Base-by-base conservation (phyloP, 2,329 filamentous ascomycete species). In the Aspergillus piperis region DNA sequence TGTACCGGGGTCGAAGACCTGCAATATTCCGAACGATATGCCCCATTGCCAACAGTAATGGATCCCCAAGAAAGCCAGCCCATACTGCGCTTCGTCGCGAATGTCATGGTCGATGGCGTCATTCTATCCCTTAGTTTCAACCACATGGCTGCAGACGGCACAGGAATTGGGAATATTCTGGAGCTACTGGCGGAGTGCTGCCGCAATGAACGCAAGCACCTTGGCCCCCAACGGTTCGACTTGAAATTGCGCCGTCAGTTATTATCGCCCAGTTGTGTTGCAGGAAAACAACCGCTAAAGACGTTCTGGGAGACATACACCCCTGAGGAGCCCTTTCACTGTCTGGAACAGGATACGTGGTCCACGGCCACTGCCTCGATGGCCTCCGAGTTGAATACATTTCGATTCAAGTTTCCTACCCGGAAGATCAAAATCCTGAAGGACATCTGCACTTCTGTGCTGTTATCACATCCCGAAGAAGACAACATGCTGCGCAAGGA, bases 41-140 rank as follows among this genome's bases (percentile, higher is more conserved):
- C 52, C 23, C 38, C 52, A 6, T 42, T 54, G 5, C 52, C 39
- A 13, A 19, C 52, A 8, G 38, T 54, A 1, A 4, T 54, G 52
- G 15, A 54, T 17, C 38, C 25, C 21, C n/a, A 11, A 11, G 8
- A 54, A 5, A 41, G 36, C 39, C 36, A 54, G 15, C 55, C 55
- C 5, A 23, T 50, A 8, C 21, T 57, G 3, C 30, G 47, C 15
- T 57, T 57, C 21, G 32, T 39, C 11, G 55, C 55, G 5, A 57
- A 57, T 10, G 21, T 57, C 32, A 41, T 52, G 55, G 8, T 21
- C 4, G 36, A 52, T n/a, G 55, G 55, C 4, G 19, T 57, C 17
- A 19, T 57, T 8, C 25, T 57, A 3, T 17, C 19, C 11, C 27
- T 52, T 15, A 30, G 47, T 42, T 57, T 50, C 55, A 57, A 51